Evolutionary conservation across 306 rosid genomes (phyloP).

Genomic region (Begonia fuchsioides): DNA sequence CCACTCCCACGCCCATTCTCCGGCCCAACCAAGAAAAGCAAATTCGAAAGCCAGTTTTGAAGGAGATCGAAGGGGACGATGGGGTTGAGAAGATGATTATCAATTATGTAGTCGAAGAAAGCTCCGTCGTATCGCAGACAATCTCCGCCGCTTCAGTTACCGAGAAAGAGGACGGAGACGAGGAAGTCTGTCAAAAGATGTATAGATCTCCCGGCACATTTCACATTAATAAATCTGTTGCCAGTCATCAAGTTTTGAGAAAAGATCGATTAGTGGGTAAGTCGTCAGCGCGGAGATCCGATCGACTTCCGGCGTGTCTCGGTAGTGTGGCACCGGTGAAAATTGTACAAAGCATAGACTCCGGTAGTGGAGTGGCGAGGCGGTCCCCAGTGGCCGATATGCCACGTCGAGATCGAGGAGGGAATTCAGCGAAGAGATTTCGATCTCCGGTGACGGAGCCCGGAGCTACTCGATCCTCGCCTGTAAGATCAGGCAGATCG

Average conservation of each 20-base stretch:
- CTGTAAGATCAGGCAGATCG: slow-evolving; percentile 31
- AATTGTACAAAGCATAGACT: slow-evolving; percentile 33
- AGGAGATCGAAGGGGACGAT: slow-evolving; percentile 5
- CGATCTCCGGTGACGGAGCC: slow-evolving; percentile 45
- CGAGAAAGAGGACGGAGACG: slow-evolving; percentile 27
- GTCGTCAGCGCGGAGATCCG: slow-evolving; percentile 44
- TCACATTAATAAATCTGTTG: slow-evolving; percentile 14
- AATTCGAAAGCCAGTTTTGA: slow-evolving; percentile 13
- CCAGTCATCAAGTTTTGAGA: slow-evolving; percentile 18
- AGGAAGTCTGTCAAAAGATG: slow-evolving; percentile 28
- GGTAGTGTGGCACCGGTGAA: slow-evolving; percentile 29
- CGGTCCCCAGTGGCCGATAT: slow-evolving; percentile 20
- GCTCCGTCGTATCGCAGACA: slow-evolving; percentile 45
- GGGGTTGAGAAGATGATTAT: slow-evolving; percentile 16
- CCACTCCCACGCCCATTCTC: neutral
- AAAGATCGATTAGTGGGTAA: slow-evolving; percentile 26
- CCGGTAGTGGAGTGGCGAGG: slow-evolving; percentile 15
- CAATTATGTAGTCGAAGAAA: slow-evolving; percentile 14
- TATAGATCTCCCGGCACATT: slow-evolving; percentile 38
- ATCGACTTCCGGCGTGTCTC: slow-evolving; percentile 31
- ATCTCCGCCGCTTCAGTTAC: slow-evolving; percentile 35
- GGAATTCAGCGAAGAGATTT: slow-evolving; percentile 37
- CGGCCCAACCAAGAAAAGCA: neutral
- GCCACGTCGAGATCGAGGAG: slow-evolving; percentile 35
- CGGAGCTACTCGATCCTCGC: slow-evolving; percentile 21